phyloP scores from a whole-genome alignment of 2,329 filamentous ascomycete species.

The Fusarium sp. region DNA sequence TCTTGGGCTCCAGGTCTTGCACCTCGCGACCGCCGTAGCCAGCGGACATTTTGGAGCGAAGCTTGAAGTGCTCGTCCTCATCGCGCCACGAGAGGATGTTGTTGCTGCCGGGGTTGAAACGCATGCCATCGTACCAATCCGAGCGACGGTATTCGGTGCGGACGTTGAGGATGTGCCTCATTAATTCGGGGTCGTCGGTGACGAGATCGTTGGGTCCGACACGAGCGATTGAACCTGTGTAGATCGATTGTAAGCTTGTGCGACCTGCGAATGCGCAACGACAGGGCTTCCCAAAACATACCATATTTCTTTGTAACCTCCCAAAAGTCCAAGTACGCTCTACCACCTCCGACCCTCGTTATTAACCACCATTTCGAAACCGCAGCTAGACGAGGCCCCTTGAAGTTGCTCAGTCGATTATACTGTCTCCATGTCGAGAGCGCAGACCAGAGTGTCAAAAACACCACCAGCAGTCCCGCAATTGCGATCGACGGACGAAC shows the following conservation, averaged over 20 bases:
- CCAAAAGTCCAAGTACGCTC: constrained; percentile 54
- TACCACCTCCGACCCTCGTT: constrained; percentile 50
- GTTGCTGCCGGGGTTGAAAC: constrained; percentile 65
- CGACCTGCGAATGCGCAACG: not conserved
- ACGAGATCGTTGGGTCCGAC: constrained; percentile 59
- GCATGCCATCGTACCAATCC: constrained; percentile 63
- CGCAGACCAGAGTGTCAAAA: constrained; percentile 29
- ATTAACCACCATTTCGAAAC: constrained; percentile 59
- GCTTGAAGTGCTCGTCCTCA: constrained; percentile 58
- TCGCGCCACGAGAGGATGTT: constrained; percentile 65
- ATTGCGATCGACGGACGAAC: constrained; percentile 25
- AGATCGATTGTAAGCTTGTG: constrained; percentile 2
- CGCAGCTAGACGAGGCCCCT: constrained; percentile 55
- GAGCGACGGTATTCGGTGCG: constrained; percentile 54
- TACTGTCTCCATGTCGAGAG: constrained; percentile 49
- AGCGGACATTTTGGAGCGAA: constrained; percentile 63
- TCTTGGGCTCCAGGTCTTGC: constrained; percentile 61
- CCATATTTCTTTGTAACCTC: constrained; percentile 55
- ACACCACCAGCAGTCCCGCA: constrained; percentile 9
- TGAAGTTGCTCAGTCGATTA: constrained; percentile 56
- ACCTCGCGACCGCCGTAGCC: constrained; percentile 69
- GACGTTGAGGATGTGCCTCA: constrained; percentile 54
- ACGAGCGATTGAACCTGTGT: constrained; percentile 54
- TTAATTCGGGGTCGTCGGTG: constrained; percentile 56
- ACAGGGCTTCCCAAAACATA: constrained; percentile 26